Evolutionary conservation across 2,329 filamentous ascomycete species (phyloP).

Genomic region (Uncinocarpus reesii): DNA sequence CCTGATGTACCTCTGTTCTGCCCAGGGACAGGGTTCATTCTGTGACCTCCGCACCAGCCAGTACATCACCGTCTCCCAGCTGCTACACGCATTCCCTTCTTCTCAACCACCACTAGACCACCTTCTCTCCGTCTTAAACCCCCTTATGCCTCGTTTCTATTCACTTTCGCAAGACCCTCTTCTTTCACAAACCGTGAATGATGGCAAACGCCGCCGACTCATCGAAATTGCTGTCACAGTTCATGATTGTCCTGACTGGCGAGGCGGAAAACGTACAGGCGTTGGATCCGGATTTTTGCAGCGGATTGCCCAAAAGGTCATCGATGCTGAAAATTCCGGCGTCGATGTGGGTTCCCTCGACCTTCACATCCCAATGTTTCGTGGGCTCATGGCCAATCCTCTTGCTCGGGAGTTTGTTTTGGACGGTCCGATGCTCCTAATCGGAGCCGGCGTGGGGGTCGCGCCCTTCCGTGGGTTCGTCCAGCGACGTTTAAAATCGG

Average conservation of each 20-base stretch:
- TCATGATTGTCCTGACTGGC: slow-evolving; percentile 77
- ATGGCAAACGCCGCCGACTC: slow-evolving; percentile 62
- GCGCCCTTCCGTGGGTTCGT: slow-evolving; percentile 97
- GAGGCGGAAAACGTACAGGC: slow-evolving; percentile 60
- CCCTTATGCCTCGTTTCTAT: slow-evolving; percentile 96
- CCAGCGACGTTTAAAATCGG: slow-evolving; percentile 81
- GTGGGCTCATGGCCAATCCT: slow-evolving; percentile 94
- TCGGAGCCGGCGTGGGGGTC: slow-evolving; percentile 92
- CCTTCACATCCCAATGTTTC: slow-evolving; percentile 89
- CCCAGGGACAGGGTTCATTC: slow-evolving; percentile 82
- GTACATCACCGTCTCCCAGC: slow-evolving; percentile 72
- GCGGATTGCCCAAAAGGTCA: slow-evolving; percentile 62
- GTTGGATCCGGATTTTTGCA: slow-evolving; percentile 92
- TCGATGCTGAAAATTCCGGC: slow-evolving; percentile 56
- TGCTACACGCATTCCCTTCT: slow-evolving; percentile 85
- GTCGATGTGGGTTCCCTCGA: slow-evolving; percentile 44
- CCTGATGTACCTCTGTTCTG: slow-evolving; percentile 72
- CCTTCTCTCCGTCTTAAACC: slow-evolving; percentile 68
- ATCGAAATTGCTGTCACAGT: slow-evolving; percentile 96
- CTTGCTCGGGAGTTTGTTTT: slow-evolving; percentile 82
- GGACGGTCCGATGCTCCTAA: slow-evolving; percentile 94
- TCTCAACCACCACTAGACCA: slow-evolving; percentile 76
- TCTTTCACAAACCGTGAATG: slow-evolving; percentile 59
- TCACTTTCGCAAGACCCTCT: slow-evolving; percentile 94
- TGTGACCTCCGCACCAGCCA: slow-evolving; percentile 88